phyloP scores from a whole-genome alignment of 2,329 filamentous ascomycete species.

The Alternaria triticimaculans region DNA sequence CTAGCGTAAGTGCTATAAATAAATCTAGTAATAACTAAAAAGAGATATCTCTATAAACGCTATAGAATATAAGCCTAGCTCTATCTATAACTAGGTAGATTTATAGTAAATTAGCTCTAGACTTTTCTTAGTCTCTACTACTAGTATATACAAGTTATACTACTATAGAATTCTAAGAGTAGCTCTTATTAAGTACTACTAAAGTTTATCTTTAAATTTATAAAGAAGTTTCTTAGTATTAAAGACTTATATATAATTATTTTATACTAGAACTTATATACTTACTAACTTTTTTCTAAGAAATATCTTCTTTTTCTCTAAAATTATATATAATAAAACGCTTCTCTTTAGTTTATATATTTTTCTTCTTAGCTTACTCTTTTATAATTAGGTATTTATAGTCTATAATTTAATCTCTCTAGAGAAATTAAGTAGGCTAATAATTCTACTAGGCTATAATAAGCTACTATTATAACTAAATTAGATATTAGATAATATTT shows the following conservation, averaged over 20 bases:
- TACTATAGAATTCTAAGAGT: slow-evolving; percentile 10
- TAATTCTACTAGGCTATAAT: slow-evolving; percentile 25
- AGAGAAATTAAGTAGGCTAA: slow-evolving; percentile 46
- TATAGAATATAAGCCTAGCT: neutral
- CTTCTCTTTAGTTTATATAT: slow-evolving; percentile 44
- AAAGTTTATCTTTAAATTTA: slow-evolving; percentile 17
- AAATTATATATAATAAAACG: slow-evolving; percentile 44
- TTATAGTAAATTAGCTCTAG: neutral
- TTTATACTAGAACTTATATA: neutral
- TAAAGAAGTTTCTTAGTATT: slow-evolving; percentile 3
- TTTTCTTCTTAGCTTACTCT: slow-evolving; percentile 43
- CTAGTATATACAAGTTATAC: slow-evolving; percentile 10
- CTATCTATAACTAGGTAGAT: neutral
- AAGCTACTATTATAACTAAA: slow-evolving; percentile 5
- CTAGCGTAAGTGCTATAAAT: neutral
- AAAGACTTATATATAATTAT: slow-evolving; percentile 6
- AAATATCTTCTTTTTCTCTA: slow-evolving; percentile 39
- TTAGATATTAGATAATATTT: slow-evolving; percentile 3
- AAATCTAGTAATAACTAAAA: neutral
- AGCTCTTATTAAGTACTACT: slow-evolving; percentile 10
- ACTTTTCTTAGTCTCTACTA: slow-evolving; percentile 16
- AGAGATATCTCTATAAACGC: neutral
- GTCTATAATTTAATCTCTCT: slow-evolving; percentile 37
- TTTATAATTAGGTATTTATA: slow-evolving; percentile 34
- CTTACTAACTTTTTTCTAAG: neutral